These are phyloP conservation scores for Pestalotiopsis sp. DNA, from an alignment of 2,329 filamentous ascomycete species.

Conservation along the genomic window DNA sequence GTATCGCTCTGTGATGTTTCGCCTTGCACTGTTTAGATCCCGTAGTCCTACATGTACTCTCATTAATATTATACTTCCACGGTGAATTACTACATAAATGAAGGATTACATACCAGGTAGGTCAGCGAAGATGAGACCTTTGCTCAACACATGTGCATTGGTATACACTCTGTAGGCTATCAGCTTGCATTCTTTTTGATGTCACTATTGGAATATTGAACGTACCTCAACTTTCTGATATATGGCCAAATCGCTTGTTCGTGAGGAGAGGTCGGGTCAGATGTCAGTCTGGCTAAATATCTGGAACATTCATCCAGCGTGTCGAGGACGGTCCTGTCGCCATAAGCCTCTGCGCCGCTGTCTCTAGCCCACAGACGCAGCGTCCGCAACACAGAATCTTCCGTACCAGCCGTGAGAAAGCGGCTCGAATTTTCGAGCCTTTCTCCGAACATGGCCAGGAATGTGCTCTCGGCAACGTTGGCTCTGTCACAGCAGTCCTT, in stretches of 20 bases:
- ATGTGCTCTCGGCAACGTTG: conserved; percentile 38
- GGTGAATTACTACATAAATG: background rate
- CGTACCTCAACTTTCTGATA: conserved; percentile 45
- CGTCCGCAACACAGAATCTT: conserved; percentile 20
- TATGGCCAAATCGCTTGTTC: conserved; percentile 43
- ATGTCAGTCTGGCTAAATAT: conserved; percentile 38
- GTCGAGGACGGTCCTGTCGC: background rate
- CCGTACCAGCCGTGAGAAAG: conserved; percentile 20
- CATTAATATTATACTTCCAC: background rate
- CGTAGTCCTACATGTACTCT: conserved; percentile 39
- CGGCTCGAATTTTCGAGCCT: conserved; percentile 18
- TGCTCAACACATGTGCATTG: conserved; percentile 47
- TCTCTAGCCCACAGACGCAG: conserved; percentile 27
- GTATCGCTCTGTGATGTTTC: conserved; percentile 46
- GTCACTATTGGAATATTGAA: background rate
- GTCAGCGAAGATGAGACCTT: conserved; percentile 50
- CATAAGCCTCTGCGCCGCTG: conserved; percentile 11
- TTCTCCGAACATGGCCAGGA: conserved; percentile 38
- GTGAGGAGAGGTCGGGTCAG: conserved; percentile 27
- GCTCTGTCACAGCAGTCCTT: conserved; percentile 29
- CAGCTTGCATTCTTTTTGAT: conserved; percentile 7
- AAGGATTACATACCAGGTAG: conserved; percentile 41
- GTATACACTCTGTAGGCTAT: conserved; percentile 40
- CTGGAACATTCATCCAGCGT: conserved; percentile 34
- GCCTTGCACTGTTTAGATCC: conserved; percentile 47